Percentiles rank a stretch among this genome's conserved stretches.
These are phyloP conservation scores for Bryopsis sp. DNA, from an alignment of 139 green algal genomes.

Conservation along the genomic window DNA sequence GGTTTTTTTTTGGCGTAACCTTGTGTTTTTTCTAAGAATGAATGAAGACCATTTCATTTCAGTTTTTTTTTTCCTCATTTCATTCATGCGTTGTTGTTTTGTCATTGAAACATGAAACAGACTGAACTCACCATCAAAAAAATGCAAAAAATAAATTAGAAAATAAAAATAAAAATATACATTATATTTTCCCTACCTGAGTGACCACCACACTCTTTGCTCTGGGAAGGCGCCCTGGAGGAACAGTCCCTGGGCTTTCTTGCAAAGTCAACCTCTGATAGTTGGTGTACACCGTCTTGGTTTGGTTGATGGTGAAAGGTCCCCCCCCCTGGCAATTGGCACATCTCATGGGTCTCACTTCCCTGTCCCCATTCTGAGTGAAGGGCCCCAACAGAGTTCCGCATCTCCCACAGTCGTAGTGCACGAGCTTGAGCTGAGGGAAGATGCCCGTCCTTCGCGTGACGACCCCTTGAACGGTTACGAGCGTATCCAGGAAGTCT, in stretches of 20 bases:
- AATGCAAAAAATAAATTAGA: too few species aligned
- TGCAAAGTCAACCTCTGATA: slow-evolving; percentile 98
- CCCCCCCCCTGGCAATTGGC: slow-evolving; percentile 78
- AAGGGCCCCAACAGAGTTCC: slow-evolving; percentile 82
- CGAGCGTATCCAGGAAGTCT: slow-evolving; percentile 78
- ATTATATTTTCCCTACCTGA: slow-evolving; percentile 1
- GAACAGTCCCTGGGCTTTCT: slow-evolving; percentile 86
- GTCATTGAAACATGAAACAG: too few species aligned
- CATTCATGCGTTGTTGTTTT: too few species aligned
- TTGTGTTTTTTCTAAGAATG: too few species aligned
- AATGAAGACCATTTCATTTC: too few species aligned
- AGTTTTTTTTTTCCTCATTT: too few species aligned
- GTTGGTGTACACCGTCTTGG: slow-evolving; percentile 94
- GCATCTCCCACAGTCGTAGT: slow-evolving; percentile 88
- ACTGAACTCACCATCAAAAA: too few species aligned
- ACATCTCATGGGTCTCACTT: slow-evolving; percentile 77
- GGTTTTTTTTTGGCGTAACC: too few species aligned
- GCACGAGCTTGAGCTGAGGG: slow-evolving; percentile 86
- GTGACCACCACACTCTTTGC: slow-evolving; percentile 92
- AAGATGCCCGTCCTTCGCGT: slow-evolving; percentile 93
- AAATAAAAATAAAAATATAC: not conserved
- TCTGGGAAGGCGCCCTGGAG: slow-evolving; percentile 82
- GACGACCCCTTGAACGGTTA: slow-evolving; percentile 84
- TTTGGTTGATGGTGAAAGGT: slow-evolving; percentile 77
- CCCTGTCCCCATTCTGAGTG: slow-evolving; percentile 46